Percentiles rank a stretch among this genome's conserved stretches.
Conservation (phyloP, 2,329 filamentous ascomycete genomes). For the Alternaria alternata region DNA sequence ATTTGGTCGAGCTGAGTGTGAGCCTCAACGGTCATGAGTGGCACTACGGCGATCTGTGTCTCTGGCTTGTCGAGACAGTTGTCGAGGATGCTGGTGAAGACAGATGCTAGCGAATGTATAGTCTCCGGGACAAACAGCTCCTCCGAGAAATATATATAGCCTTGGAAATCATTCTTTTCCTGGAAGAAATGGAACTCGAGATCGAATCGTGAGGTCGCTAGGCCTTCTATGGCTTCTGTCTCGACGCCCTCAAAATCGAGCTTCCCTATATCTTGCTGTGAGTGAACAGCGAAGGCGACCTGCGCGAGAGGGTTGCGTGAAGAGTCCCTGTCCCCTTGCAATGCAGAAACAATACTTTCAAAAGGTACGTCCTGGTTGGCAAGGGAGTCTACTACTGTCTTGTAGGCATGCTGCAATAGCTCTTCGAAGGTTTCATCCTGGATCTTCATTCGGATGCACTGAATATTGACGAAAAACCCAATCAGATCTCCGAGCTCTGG, state of each 20-base stretch:
- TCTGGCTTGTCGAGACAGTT: slow-evolving; percentile 11
- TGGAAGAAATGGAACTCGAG: slow-evolving; percentile 7
- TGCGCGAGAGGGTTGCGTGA: slow-evolving; percentile 3
- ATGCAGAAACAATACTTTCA: slow-evolving; percentile 4
- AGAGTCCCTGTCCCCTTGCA: background rate
- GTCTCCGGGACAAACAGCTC: slow-evolving; percentile 1
- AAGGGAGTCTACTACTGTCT: background rate
- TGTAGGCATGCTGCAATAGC: slow-evolving; percentile 2
- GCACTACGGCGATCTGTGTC: background rate
- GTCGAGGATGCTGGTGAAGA: slow-evolving; percentile 10
- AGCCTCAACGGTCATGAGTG: background rate
- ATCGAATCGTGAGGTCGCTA: background rate
- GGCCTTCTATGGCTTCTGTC: background rate
- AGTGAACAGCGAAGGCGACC: slow-evolving; percentile 2
- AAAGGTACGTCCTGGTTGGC: slow-evolving; percentile 6
- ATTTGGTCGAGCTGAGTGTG: background rate
- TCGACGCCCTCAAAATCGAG: background rate
- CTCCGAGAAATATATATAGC: background rate
- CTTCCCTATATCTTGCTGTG: background rate
- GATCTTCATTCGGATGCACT: slow-evolving; percentile 15
- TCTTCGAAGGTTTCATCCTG: slow-evolving; percentile 9
- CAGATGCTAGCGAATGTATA: background rate
- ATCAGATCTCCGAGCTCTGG: slow-evolving; percentile 17
- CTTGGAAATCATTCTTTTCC: background rate
- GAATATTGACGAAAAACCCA: slow-evolving; percentile 22